Percentiles rank a stretch among this genome's conserved stretches.
Evolutionary conservation across 2,329 filamentous ascomycete species (phyloP).

Genomic region (Tolypocladium nubicola): DNA sequence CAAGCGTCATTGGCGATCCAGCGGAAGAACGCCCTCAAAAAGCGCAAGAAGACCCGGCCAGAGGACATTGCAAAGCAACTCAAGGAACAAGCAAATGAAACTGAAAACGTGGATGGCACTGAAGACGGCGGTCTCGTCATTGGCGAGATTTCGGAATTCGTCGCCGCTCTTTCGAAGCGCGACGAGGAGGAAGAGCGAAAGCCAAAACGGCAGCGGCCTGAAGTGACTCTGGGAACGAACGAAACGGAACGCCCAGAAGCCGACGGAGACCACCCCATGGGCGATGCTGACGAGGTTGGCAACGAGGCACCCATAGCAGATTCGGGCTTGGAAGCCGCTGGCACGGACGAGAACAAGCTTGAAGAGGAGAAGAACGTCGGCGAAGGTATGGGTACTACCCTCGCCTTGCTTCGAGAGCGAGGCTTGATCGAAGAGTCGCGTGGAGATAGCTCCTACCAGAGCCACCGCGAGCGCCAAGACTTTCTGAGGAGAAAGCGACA

Average conservation of each 20-base stretch:
- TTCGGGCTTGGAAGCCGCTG: constrained; percentile 16
- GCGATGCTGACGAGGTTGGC: constrained; percentile 18
- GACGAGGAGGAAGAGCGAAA: constrained; percentile 44
- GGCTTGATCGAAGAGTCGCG: constrained; percentile 62
- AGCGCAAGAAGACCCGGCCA: constrained; percentile 75
- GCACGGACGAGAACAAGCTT: constrained; percentile 51
- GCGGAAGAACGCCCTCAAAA: constrained; percentile 75
- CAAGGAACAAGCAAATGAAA: constrained; percentile 48
- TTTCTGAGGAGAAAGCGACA: constrained; percentile 72
- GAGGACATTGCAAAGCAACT: constrained; percentile 81
- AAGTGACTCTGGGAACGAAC: not conserved
- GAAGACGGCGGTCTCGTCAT: constrained; percentile 63
- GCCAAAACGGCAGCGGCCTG: constrained; percentile 28
- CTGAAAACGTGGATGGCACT: constrained; percentile 30
- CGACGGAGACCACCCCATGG: constrained; percentile 13
- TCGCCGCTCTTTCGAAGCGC: constrained; percentile 70
- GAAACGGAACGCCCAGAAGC: not conserved
- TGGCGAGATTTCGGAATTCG: constrained; percentile 91
- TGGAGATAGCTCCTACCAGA: constrained; percentile 52
- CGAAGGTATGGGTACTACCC: constrained; percentile 68
- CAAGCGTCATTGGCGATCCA: constrained; percentile 80
- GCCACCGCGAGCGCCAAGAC: constrained; percentile 59
- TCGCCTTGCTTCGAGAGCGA: constrained; percentile 75
- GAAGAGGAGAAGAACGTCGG: constrained; percentile 77
- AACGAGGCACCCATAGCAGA: constrained; percentile 8